These are phyloP conservation scores for Candida gigantensis DNA, from an alignment of 1,139 yeast genomes.

Conservation along the genomic window DNA sequence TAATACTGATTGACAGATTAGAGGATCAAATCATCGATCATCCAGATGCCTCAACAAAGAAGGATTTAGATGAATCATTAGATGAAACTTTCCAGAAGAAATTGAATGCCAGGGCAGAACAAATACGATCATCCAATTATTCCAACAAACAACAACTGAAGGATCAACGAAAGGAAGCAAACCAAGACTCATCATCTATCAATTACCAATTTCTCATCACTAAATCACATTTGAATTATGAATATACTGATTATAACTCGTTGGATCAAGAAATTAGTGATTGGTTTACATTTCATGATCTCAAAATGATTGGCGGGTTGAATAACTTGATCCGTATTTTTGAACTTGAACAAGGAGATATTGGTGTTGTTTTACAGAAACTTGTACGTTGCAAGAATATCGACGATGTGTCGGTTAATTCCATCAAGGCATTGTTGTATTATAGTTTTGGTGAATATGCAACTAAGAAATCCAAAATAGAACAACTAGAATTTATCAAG, in stretches of 20 bases:
- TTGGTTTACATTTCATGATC: constrained; percentile 64
- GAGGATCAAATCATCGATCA: constrained; percentile 52
- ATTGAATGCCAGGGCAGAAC: constrained; percentile 47
- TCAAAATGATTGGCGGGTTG: constrained; percentile 30
- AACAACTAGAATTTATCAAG: constrained; percentile 39
- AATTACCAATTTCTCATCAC: constrained; percentile 34
- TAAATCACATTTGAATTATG: constrained; percentile 47
- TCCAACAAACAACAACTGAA: background rate
- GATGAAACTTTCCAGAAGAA: constrained; percentile 50
- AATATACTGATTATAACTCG: constrained; percentile 39
- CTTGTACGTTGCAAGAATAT: constrained; percentile 3
- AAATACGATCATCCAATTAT: constrained; percentile 22
- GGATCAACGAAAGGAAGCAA: constrained; percentile 15
- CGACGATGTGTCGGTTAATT: constrained; percentile 1
- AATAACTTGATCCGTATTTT: constrained; percentile 17
- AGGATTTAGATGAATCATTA: constrained; percentile 32
- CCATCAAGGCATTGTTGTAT: constrained; percentile 27
- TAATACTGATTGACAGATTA: constrained; percentile 43
- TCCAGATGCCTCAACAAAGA: constrained; percentile 42
- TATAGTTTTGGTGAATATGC: constrained; percentile 47
- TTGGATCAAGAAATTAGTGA: constrained; percentile 54
- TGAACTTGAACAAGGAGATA: constrained; percentile 4
- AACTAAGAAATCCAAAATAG: constrained; percentile 24
- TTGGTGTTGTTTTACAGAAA: constrained; percentile 6
- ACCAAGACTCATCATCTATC: constrained; percentile 5